A percentile compares a stretch with the other conserved stretches of the same genome.
Evolutionary conservation across 257 asterid genomes (phyloP).

Genomic region (Capsicum chinense): DNA sequence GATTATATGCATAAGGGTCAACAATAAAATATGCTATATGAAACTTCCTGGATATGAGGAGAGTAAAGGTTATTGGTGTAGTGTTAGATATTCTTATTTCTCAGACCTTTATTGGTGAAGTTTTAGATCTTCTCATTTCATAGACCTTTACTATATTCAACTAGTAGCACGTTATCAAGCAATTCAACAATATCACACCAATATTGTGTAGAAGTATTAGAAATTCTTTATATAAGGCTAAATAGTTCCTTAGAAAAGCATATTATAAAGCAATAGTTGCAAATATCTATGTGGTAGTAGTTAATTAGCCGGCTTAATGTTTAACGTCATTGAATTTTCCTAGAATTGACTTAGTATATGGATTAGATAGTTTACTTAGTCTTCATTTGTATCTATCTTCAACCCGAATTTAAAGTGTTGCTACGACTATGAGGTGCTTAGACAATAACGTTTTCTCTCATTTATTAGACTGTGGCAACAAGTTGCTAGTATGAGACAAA

Average conservation of each 20-base stretch:
- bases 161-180: not conserved
- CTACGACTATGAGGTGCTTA: not conserved
- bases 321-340: not conserved
- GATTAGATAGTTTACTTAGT: not conserved
- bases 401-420: not conserved
- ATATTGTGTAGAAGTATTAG: not conserved
- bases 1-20: not conserved
- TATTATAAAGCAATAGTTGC: not conserved
- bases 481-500: not conserved
- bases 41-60: conserved; percentile 13
- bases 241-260: too few relatives aligned
- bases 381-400: not conserved
- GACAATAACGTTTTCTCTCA: not conserved
- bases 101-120: not conserved
- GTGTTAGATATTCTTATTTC: not conserved
- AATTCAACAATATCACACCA: not conserved
- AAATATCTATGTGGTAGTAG: not conserved
- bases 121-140: not conserved
- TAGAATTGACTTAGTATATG: not conserved
- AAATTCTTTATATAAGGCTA: not conserved
- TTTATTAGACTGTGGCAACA: too few relatives aligned
- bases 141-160: not conserved
- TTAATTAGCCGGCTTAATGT: not conserved
- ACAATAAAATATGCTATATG: not conserved
- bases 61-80: not conserved